Percentiles rank a stretch among this genome's conserved stretches.
These are phyloP conservation scores for Solanum megistacrolobum DNA, from an alignment of 257 asterid genomes.

Conservation along the genomic window DNA sequence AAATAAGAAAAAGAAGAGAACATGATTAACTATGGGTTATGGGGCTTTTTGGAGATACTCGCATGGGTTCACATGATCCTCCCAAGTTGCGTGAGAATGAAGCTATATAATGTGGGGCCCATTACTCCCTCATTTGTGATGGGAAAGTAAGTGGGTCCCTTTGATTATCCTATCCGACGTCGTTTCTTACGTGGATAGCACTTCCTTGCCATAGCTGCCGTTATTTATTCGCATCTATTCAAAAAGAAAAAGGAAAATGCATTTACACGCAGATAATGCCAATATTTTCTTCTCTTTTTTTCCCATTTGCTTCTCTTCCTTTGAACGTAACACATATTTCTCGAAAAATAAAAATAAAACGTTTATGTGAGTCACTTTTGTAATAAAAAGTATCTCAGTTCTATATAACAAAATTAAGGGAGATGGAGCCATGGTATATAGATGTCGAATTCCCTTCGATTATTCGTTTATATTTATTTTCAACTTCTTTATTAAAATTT, in stretches of 20 bases:
- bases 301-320: background rate
- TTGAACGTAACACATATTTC: background rate
- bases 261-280: background rate
- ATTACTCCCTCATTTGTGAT: background rate
- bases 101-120: conserved; percentile 7
- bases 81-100: conserved; percentile 15
- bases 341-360: too few species aligned
- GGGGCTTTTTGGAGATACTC: background rate
- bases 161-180: background rate
- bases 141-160: background rate
- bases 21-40: background rate
- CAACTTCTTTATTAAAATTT: too few species aligned
- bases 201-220: background rate
- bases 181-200: conserved; percentile 14
- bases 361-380: background rate
- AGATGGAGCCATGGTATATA: too few species aligned
- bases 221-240: background rate
- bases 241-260: background rate
- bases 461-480: too few species aligned
- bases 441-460: too few species aligned
- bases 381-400: too few species aligned
- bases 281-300: background rate
- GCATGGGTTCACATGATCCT: background rate
- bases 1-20: background rate
- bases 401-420: too few species aligned